Base-by-base conservation (phyloP, 768 basidiomycete species). In the Rhodocollybia butyracea region DNA sequence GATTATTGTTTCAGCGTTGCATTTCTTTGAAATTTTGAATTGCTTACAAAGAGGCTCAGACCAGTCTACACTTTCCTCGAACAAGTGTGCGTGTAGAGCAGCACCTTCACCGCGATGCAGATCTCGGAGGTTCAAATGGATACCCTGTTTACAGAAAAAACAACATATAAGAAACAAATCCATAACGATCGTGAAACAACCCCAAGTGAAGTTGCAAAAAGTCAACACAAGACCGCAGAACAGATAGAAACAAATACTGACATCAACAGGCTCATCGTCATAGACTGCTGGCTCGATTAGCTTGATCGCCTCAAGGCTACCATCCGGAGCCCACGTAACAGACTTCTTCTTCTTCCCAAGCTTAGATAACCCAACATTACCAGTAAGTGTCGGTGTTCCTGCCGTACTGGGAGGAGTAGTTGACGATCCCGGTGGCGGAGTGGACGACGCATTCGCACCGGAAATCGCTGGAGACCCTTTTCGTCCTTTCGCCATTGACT, bases 51-150 rank as follows among this genome's bases (percentile, higher is more conserved):
- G 69, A 56, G 89, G 91, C 65, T 94, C 92, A 64, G 75, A 76
- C 91, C 91, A 94, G 75, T 94, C 92, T 61, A 91, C 76, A 55
- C 83, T 78, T 74, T 93, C 91, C 73, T 93, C 91, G 69, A 93
- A 93, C 58, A 89, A 64, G 67, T 85, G 87, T 58, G 84, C 82
- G 66, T 93, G 91, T 63, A 94, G 68, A 51, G 91, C 89, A 54
- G 89, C 89, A 47, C 91, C 91, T 69, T 93, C 92, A 68, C 83
- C 88, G 68, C 89, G 82, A 73, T 94, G 91, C 76, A 94, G 77
- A 73, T 92, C 91, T 67, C 90, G 90, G 61, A 89, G 70, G 75
- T 78, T 88, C 65, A 77, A 74, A 75, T 88, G 86, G 68, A 78
- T 74, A 73, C 86, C 88, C 91, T 94, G 80, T 73, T 72, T 65